Percentiles rank a stretch among this genome's conserved stretches.
Evolutionary conservation across 1,284 basidiomycete species (phyloP).

Genomic region (Papiliotrema flavescens): DNA sequence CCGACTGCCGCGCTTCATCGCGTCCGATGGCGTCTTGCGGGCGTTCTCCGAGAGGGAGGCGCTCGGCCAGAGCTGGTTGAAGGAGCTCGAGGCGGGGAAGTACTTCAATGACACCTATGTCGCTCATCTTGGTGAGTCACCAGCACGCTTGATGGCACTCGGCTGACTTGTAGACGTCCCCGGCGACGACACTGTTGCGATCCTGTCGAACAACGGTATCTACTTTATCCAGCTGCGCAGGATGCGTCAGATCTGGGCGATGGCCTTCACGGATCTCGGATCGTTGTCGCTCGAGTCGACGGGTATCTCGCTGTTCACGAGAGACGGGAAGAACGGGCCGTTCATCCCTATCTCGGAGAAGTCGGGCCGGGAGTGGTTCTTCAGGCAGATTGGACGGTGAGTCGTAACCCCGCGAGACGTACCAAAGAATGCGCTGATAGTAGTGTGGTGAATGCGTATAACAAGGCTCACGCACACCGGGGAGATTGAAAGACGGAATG

Average conservation of each 20-base stretch:
- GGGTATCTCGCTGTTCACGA: slow-evolving; percentile 75
- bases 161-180: slow-evolving; percentile 58
- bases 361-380: slow-evolving; percentile 56
- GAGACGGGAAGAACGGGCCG: slow-evolving; percentile 55
- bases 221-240: slow-evolving; percentile 82
- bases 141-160: neutral
- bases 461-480: slow-evolving; percentile 18
- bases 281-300: slow-evolving; percentile 84
- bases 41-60: slow-evolving; percentile 88
- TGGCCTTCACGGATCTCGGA: slow-evolving; percentile 80
- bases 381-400: slow-evolving; percentile 53
- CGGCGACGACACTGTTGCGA: slow-evolving; percentile 76
- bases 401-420: slow-evolving; percentile 3
- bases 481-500: too few relatives aligned
- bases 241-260: slow-evolving; percentile 86
- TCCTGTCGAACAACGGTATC: slow-evolving; percentile 74
- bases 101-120: slow-evolving; percentile 84
- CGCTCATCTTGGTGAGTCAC: slow-evolving; percentile 73
- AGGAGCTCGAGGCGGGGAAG: slow-evolving; percentile 67
- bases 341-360: slow-evolving; percentile 56
- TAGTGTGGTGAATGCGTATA: slow-evolving; percentile 40
- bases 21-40: slow-evolving; percentile 77
- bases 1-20: slow-evolving; percentile 81
- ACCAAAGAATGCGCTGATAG: neutral
- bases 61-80: slow-evolving; percentile 93